Evolutionary conservation across 129 eudicot species (phyloP).

Genomic region (Escallonia rubra): DNA sequence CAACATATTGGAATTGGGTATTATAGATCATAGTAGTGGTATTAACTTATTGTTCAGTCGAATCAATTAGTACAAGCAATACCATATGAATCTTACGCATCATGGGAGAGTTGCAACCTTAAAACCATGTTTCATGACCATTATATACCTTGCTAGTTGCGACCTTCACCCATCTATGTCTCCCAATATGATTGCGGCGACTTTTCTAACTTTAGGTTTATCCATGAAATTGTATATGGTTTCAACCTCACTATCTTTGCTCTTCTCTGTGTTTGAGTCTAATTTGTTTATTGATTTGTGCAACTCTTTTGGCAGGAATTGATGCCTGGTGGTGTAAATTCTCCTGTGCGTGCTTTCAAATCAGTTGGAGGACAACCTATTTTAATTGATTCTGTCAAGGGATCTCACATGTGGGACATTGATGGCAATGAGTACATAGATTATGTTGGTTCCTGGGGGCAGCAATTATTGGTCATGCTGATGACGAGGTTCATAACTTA

Average conservation of each 20-base stretch:
- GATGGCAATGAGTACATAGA: constrained; percentile 96
- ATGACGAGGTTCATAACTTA: constrained; percentile 59
- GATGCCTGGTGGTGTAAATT: constrained; percentile 99
- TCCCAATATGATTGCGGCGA: background rate
- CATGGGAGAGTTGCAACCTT: too few relatives aligned
- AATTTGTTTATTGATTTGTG: too few relatives aligned
- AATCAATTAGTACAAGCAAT: background rate
- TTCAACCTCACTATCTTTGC: background rate
- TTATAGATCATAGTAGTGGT: background rate
- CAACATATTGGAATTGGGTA: background rate
- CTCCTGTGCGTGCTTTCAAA: constrained; percentile 94
- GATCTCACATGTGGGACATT: constrained; percentile 91
- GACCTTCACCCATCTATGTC: too few relatives aligned
- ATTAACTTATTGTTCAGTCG: background rate
- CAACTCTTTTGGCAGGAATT: constrained; percentile 47
- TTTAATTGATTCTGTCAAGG: constrained; percentile 80
- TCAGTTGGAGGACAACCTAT: constrained; percentile 98
- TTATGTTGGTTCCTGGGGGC: constrained; percentile 97
- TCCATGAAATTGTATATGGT: background rate
- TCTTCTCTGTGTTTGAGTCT: background rate
- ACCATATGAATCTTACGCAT: too few relatives aligned
- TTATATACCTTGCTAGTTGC: background rate
- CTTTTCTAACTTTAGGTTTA: background rate
- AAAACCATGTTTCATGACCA: background rate
- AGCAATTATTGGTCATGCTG: constrained; percentile 91